Percentiles rank a stretch among this genome's conserved stretches.
Conservation (phyloP, 2,329 filamentous ascomycete species). For the Clonostachys solani region DNA sequence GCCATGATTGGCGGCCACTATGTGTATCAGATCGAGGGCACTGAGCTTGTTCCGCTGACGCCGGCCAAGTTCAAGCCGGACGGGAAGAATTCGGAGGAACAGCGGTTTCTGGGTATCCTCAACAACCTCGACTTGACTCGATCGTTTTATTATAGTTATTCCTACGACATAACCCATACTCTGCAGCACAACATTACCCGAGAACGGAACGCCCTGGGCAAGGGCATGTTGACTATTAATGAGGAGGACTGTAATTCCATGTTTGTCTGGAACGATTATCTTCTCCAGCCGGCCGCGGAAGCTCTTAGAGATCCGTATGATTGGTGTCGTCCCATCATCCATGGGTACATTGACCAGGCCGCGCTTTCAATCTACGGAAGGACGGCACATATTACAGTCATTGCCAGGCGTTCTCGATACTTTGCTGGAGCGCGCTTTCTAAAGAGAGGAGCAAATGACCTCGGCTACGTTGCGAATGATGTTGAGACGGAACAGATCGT, state of each 20-base stretch:
- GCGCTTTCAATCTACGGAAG: conserved; percentile 82
- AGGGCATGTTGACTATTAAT: conserved; percentile 52
- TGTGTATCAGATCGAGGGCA: conserved; percentile 91
- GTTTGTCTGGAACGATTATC: conserved; percentile 97
- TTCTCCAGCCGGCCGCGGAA: conserved; percentile 70
- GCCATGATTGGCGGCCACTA: conserved; percentile 96
- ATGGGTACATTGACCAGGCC: conserved; percentile 93
- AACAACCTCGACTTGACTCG: conserved; percentile 86
- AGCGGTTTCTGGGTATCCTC: conserved; percentile 81
- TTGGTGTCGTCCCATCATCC: conserved; percentile 94
- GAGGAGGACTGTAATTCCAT: conserved; percentile 77
- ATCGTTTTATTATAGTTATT: conserved; percentile 98
- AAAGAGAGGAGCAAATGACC: conserved; percentile 90
- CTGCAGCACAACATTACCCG: conserved; percentile 87
- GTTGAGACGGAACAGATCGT: conserved; percentile 99
- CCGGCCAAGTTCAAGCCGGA: conserved; percentile 75
- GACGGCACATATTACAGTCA: conserved; percentile 86
- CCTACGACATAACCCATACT: conserved; percentile 90
- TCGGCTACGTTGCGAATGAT: conserved; percentile 95
- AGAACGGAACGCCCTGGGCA: conserved; percentile 67
- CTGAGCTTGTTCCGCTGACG: conserved; percentile 84
- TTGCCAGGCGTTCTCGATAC: conserved; percentile 84
- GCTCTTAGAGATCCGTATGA: conserved; percentile 79
- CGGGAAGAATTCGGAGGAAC: conserved; percentile 77
- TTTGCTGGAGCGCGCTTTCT: conserved; percentile 94